phyloP scores from a whole-genome alignment of 495 filamentous ascomycete species.

The Evansstolkia leycettana region DNA sequence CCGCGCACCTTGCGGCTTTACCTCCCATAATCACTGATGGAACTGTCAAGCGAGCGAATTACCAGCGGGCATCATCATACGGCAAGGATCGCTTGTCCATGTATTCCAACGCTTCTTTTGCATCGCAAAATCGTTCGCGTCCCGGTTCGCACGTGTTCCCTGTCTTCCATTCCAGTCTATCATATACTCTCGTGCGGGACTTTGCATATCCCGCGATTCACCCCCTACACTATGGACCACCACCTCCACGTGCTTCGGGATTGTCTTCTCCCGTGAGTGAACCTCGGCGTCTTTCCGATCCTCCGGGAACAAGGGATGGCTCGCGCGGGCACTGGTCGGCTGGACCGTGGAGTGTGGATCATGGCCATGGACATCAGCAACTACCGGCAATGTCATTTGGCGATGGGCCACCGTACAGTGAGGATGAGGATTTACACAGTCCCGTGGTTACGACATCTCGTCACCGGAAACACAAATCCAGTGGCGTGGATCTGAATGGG shows the following conservation, averaged over 20 bases:
- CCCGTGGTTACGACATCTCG: constrained; percentile 67
- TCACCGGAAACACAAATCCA: constrained; percentile 77
- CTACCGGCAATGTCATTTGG: constrained; percentile 76
- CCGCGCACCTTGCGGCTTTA: constrained; percentile 29
- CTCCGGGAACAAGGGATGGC: constrained; percentile 48
- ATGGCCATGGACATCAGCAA: constrained; percentile 40
- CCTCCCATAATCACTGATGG: constrained; percentile 28
- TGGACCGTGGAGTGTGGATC: constrained; percentile 31
- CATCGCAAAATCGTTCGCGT: constrained; percentile 48
- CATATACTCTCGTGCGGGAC: constrained; percentile 84
- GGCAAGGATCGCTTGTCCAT: constrained; percentile 64
- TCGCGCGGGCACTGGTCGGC: constrained; percentile 39
- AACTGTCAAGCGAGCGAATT: constrained; percentile 26
- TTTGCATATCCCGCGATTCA: constrained; percentile 82
- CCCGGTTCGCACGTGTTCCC: constrained; percentile 69
- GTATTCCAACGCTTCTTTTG: constrained; percentile 48
- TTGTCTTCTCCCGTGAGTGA: constrained; percentile 81
- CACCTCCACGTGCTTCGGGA: constrained; percentile 62
- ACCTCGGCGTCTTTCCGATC: constrained; percentile 66
- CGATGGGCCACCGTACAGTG: constrained; percentile 92
- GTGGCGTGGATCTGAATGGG: constrained; percentile 27
- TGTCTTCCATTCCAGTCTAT: constrained; percentile 74
- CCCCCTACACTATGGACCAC: constrained; percentile 85
- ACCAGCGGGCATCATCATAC: constrained; percentile 56
- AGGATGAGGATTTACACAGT: constrained; percentile 91